phyloP scores from a whole-genome alignment of 1,284 basidiomycete genomes.

The Ustilago bromivora region DNA sequence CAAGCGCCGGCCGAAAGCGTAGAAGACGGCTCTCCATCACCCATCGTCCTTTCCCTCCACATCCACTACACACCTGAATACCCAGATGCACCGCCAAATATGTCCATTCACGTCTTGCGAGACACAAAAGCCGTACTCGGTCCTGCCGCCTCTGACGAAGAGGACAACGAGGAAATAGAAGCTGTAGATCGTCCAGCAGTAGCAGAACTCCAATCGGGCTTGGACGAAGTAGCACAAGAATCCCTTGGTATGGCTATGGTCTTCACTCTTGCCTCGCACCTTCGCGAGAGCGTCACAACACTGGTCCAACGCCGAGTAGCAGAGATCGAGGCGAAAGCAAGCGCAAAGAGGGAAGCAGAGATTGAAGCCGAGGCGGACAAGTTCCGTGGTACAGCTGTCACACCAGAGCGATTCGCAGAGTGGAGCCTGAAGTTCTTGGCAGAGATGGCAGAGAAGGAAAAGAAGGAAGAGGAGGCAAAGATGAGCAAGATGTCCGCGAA shows the following conservation, averaged over 20 bases:
- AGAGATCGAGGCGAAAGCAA: conserved; percentile 72
- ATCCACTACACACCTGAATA: conserved; percentile 80
- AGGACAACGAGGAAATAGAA: conserved; percentile 9
- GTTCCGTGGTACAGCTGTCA: conserved; percentile 90
- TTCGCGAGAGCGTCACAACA: conserved; percentile 81
- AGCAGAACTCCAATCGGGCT: conserved; percentile 70
- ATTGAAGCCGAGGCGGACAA: conserved; percentile 87
- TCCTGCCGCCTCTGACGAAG: conserved; percentile 22
- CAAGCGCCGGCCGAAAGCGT: conserved; percentile 49
- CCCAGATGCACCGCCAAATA: conserved; percentile 81
- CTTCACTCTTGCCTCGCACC: conserved; percentile 88
- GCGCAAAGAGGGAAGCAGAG: conserved; percentile 79
- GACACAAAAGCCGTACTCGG: conserved; percentile 53
- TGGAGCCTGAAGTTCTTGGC: conserved; percentile 83
- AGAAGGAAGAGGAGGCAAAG: conserved; percentile 83
- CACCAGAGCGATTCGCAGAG: conserved; percentile 79
- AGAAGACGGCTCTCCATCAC: conserved; percentile 36
- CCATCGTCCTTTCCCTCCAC: conserved; percentile 81
- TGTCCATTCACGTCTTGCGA: conserved; percentile 78
- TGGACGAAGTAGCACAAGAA: conserved; percentile 81
- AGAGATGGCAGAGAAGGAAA: conserved; percentile 72
- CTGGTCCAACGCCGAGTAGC: conserved; percentile 74
- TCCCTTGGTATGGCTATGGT: conserved; percentile 98
- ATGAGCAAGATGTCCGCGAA: conserved; percentile 79
- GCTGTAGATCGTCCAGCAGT: conserved; percentile 23